Conservation (phyloP, 2,329 filamentous ascomycete species). For the Fusarium sp. region DNA sequence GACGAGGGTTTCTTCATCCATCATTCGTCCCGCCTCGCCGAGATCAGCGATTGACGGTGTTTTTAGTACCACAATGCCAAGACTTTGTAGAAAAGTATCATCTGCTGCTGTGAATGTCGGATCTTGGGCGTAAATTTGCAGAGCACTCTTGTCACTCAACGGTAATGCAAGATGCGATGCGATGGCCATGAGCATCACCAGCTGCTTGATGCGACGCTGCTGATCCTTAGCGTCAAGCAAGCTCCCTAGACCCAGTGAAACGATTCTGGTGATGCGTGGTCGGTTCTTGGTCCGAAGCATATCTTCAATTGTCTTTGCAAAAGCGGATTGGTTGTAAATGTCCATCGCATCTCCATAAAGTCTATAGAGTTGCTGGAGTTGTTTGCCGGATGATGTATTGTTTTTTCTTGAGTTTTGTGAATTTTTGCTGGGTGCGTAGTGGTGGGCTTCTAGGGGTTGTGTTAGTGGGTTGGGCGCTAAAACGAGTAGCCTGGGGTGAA, state of each 20-base stretch:
- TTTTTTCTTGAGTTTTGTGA: conserved; percentile 10
- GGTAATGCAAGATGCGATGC: conserved; percentile 27
- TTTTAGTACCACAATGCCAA: conserved; percentile 34
- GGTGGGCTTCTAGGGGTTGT: background rate
- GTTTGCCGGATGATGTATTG: conserved; percentile 24
- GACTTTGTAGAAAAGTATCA: conserved; percentile 32
- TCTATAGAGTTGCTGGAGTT: conserved; percentile 29
- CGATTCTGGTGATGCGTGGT: conserved; percentile 31
- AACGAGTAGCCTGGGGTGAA: background rate
- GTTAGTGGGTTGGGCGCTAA: background rate
- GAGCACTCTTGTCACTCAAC: background rate
- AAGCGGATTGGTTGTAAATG: conserved; percentile 24
- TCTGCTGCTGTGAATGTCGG: conserved; percentile 40
- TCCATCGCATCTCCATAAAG: conserved; percentile 33
- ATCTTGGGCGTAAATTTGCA: conserved; percentile 40
- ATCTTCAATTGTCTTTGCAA: conserved; percentile 33
- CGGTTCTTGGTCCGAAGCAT: conserved; percentile 36
- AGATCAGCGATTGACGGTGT: conserved; percentile 35
- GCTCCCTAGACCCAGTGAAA: conserved; percentile 41
- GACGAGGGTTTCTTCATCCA: conserved; percentile 39
- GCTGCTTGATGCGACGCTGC: conserved; percentile 41
- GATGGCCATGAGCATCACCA: conserved; percentile 39
- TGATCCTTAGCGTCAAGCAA: conserved; percentile 40
- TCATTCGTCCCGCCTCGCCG: conserved; percentile 39
- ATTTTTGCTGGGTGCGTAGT: conserved; percentile 12